Evolutionary conservation across 768 basidiomycete species (phyloP), one percentile per base, ranked within the genome.

Genomic region (Saitozyma podzolica): DNA sequence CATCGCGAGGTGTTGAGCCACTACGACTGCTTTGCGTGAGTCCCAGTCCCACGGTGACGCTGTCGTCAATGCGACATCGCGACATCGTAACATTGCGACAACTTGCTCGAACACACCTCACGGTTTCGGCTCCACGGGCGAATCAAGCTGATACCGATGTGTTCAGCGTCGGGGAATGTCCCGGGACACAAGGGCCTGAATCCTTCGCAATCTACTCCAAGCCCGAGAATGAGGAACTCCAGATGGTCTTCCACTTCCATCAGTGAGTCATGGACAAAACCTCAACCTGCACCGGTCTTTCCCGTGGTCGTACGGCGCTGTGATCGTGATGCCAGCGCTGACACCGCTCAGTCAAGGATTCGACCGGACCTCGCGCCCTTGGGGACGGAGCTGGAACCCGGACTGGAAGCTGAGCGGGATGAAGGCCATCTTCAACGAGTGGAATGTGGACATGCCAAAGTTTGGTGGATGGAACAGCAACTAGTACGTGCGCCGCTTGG

Each of bases 401-500:
- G 45, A 71, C 8, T 88, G 87, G 86, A 83, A 80, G 45, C 69
- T 89, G 16, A 56, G 80, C 6, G 83, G 86, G 13, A 76, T 89
- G 47, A 86, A 84, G 68, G 78, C 81, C 20, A 65, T 82, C 50
- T 67, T 82, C 37, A 64, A 65, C 49, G 70, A 73, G 45, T 89
- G 88, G 87, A 87, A 89, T 67, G 80, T 66, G 17, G 84, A 82
- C 66, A 84, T 85, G 75, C 82, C 85, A 6, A 82, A 84, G 9
- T 82, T 84, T 51, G 86, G 86, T 0, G 89, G 84, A 59, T 89
- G 88, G 88, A 88, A 88, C 68, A 78, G 86, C 84, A 67, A 69
- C 55, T 72, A 58, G 63, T 59, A 40, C 60, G 43, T 56, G 29
- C 29, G 29, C 29, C 2, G 29, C 29, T 49, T 17, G n/a, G n/a